Evolutionary conservation across 2,329 filamentous ascomycete species (phyloP).

Genomic region (Cladosporium sp.): DNA sequence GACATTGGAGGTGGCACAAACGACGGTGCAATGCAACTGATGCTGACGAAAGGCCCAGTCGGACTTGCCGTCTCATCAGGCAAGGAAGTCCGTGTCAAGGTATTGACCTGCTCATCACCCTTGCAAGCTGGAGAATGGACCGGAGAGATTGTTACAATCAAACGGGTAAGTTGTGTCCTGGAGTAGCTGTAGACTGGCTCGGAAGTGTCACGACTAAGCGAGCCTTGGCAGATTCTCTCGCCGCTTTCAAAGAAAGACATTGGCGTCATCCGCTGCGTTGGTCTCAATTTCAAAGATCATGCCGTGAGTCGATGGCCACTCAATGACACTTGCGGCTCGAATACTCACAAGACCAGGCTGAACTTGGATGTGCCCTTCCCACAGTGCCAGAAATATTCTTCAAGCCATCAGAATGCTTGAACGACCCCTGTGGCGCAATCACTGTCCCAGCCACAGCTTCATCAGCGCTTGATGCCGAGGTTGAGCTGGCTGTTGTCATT

Average conservation of each 20-base stretch:
- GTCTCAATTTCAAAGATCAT: conserved; percentile 41
- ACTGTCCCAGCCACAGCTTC: conserved; percentile 53
- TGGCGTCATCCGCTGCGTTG: conserved; percentile 57
- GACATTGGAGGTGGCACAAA: conserved; percentile 33
- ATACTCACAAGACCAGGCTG: conserved; percentile 21
- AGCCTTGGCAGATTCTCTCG: conserved; percentile 44
- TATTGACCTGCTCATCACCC: conserved; percentile 58
- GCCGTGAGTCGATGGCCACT: conserved; percentile 27
- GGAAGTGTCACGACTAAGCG: background rate
- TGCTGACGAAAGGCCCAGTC: conserved; percentile 40
- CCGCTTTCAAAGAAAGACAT: conserved; percentile 48
- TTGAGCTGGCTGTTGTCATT: conserved; percentile 57
- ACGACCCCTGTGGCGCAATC: conserved; percentile 50
- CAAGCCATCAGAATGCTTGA: conserved; percentile 53
- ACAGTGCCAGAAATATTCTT: conserved; percentile 53
- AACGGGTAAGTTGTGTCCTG: background rate
- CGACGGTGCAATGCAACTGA: conserved; percentile 24
- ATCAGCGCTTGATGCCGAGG: conserved; percentile 50
- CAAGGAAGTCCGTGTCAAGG: conserved; percentile 52
- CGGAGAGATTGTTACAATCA: conserved; percentile 42
- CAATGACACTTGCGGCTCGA: background rate
- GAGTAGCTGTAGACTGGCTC: background rate
- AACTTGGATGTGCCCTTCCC: conserved; percentile 51
- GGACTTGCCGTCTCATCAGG: conserved; percentile 54
- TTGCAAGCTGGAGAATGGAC: conserved; percentile 52